phyloP scores from a whole-genome alignment of 345 rosid species.

The Sonneratia alba region DNA sequence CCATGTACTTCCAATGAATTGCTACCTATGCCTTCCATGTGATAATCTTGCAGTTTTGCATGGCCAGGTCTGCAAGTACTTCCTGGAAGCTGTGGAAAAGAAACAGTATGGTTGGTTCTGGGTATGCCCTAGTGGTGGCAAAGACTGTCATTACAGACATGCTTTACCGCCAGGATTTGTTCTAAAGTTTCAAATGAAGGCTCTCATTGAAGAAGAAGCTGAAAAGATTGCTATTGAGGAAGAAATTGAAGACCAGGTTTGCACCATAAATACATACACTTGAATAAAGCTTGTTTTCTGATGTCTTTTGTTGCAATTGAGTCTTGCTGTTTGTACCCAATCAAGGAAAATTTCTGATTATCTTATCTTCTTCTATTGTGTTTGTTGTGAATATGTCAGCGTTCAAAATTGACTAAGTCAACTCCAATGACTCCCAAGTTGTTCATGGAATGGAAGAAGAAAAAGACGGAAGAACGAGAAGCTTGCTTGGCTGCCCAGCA shows the following conservation, averaged over 20 bases:
- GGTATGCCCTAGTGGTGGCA: slow-evolving; percentile 80
- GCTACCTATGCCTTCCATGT: neutral
- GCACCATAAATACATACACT: neutral
- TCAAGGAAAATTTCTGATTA: neutral
- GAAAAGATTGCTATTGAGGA: slow-evolving; percentile 76
- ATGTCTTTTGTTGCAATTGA: neutral
- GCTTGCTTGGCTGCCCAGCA: slow-evolving; percentile 68
- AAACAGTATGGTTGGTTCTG: slow-evolving; percentile 98
- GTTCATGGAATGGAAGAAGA: slow-evolving; percentile 86
- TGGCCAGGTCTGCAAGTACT: slow-evolving; percentile 82
- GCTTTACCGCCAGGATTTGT: slow-evolving; percentile 95
- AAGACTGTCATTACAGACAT: slow-evolving; percentile 89
- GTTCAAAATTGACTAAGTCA: slow-evolving; percentile 47
- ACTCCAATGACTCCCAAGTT: slow-evolving; percentile 86
- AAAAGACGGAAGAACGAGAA: slow-evolving; percentile 69
- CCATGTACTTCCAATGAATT: neutral
- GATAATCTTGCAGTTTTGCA: neutral
- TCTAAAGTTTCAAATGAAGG: slow-evolving; percentile 92
- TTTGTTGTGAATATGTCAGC: slow-evolving; percentile 31
- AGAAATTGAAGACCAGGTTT: slow-evolving; percentile 87
- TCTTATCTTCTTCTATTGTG: neutral
- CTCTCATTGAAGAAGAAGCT: slow-evolving; percentile 79
- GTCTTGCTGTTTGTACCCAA: neutral
- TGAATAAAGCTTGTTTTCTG: neutral
- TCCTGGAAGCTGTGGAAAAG: slow-evolving; percentile 92